phyloP scores from a whole-genome alignment of 2,329 filamentous ascomycete genomes.

The Berkeleyomyces rouxiae region DNA sequence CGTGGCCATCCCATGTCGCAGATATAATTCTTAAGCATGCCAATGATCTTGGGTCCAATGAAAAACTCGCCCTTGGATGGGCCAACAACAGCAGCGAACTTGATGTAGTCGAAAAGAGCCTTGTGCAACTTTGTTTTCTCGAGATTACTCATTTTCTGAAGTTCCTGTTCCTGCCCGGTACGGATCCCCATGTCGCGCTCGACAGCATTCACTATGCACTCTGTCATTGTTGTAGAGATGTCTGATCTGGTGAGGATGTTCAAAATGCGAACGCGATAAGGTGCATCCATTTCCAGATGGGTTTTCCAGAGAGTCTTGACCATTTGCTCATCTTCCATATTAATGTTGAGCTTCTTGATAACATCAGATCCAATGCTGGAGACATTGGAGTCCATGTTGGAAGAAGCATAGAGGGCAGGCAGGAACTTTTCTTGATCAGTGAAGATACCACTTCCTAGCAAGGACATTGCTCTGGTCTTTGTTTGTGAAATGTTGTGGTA shows the following conservation, averaged over 20 bases:
- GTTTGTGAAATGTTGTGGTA: slow-evolving; percentile 22
- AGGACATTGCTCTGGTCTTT: slow-evolving; percentile 44
- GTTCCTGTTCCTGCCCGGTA: slow-evolving; percentile 13
- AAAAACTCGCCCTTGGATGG: slow-evolving; percentile 39
- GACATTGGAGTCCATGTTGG: slow-evolving; percentile 66
- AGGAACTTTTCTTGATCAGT: slow-evolving; percentile 68
- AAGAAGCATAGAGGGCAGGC: slow-evolving; percentile 66
- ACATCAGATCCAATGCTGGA: slow-evolving; percentile 78
- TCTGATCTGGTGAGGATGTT: slow-evolving; percentile 60
- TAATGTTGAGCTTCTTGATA: slow-evolving; percentile 60
- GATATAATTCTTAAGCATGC: slow-evolving; percentile 56
- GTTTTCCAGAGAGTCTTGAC: slow-evolving; percentile 52
- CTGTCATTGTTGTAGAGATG: slow-evolving; percentile 51
- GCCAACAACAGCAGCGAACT: slow-evolving; percentile 68
- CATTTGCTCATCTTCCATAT: slow-evolving; percentile 51
- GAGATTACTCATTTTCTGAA: slow-evolving; percentile 33
- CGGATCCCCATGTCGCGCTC: slow-evolving; percentile 19
- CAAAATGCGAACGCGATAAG: slow-evolving; percentile 64
- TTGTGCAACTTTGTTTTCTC: slow-evolving; percentile 67
- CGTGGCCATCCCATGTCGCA: slow-evolving; percentile 69
- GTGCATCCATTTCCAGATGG: slow-evolving; percentile 55
- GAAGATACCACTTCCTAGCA: slow-evolving; percentile 77
- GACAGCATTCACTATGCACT: slow-evolving; percentile 53
- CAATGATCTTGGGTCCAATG: slow-evolving; percentile 53
- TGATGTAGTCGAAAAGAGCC: slow-evolving; percentile 71